phyloP scores from a whole-genome alignment of 1,284 basidiomycete genomes.

The Dichomitus squalens region DNA sequence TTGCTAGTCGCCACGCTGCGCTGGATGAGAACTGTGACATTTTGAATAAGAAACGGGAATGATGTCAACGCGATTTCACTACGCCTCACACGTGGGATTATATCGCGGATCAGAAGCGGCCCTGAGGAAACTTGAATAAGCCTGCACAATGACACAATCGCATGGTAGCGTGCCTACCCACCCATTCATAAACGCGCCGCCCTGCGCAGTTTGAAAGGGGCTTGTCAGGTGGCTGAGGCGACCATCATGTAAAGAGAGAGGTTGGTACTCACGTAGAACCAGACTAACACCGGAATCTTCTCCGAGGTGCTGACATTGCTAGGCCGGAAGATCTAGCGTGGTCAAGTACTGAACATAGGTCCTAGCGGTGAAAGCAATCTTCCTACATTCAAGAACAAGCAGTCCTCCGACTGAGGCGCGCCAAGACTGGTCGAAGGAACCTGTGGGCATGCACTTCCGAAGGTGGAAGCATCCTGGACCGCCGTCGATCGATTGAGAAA shows the following conservation, averaged over 20 bases:
- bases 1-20: slow-evolving; percentile 49
- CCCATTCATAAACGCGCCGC: slow-evolving; percentile 52
- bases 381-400: slow-evolving; percentile 54
- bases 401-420: slow-evolving; percentile 56
- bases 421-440: slow-evolving; percentile 41
- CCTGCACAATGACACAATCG: background rate
- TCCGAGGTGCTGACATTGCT: slow-evolving; percentile 6
- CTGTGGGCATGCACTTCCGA: slow-evolving; percentile 63
- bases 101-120: slow-evolving; percentile 43
- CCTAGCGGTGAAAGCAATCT: background rate
- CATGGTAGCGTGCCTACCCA: slow-evolving; percentile 29
- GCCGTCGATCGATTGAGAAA: slow-evolving; percentile 38
- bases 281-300: slow-evolving; percentile 19
- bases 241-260: too few species aligned
- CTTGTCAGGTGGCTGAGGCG: too few species aligned
- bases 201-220: slow-evolving; percentile 39
- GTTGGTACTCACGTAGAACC: slow-evolving; percentile 20
- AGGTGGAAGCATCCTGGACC: slow-evolving; percentile 47
- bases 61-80: background rate
- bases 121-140: slow-evolving; percentile 29
- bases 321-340: slow-evolving; percentile 16
- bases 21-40: slow-evolving; percentile 45
- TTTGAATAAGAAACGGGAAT: background rate
- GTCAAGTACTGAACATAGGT: background rate
- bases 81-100: slow-evolving; percentile 52